A percentile compares a stretch with the other conserved stretches of the same genome.
phyloP scores from a whole-genome alignment of 345 rosid species.

The Eucalyptus cloeziana region DNA sequence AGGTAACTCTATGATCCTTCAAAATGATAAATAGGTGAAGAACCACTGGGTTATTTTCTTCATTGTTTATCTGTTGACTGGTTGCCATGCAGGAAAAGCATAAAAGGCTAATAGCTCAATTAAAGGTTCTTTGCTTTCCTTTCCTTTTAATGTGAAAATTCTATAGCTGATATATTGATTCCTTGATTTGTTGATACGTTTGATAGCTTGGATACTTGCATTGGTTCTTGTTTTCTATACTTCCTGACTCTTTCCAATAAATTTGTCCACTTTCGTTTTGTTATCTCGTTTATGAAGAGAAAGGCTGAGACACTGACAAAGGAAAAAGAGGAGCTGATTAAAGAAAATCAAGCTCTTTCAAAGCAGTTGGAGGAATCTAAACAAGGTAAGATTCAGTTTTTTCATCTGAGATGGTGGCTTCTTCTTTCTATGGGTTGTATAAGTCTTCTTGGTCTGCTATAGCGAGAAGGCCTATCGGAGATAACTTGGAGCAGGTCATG shows the following conservation, averaged over 20 bases:
- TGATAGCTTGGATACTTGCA: background rate
- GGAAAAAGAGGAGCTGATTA: conserved; percentile 67
- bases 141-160: background rate
- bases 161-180: background rate
- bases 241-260: background rate
- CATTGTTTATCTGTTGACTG: background rate
- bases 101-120: conserved; percentile 22
- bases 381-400: conserved; percentile 42
- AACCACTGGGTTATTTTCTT: background rate
- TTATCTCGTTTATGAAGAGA: conserved; percentile 20
- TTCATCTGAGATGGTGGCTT: background rate
- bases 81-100: conserved; percentile 29
- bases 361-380: conserved; percentile 83
- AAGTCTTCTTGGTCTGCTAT: background rate
- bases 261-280: background rate
- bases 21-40: background rate
- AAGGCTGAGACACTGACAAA: conserved; percentile 28
- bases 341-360: conserved; percentile 58
- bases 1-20: conserved; percentile 26
- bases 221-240: background rate
- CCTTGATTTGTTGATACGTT: background rate
- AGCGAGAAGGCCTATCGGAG: conserved; percentile 47
- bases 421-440: background rate
- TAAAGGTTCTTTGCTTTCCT: conserved; percentile 25
- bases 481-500: conserved; percentile 55